Conservation (phyloP, 495 filamentous ascomycete species). For the Daldinia bambusicola region DNA sequence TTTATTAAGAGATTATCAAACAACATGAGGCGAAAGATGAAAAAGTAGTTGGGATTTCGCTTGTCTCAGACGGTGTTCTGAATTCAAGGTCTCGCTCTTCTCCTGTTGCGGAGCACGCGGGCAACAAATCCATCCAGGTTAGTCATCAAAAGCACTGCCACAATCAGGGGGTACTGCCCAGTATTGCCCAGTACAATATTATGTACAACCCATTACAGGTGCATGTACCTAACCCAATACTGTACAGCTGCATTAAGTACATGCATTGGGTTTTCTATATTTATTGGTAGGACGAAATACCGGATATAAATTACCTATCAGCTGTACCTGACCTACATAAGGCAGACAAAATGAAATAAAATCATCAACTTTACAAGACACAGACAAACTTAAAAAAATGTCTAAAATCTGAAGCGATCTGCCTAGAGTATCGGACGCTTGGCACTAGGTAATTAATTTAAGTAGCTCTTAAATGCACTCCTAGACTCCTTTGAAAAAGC, state of each 20-base stretch:
- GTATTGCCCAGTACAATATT: no score
- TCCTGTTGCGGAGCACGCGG: conserved; percentile 34
- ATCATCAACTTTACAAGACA: not conserved
- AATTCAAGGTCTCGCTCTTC: conserved; percentile 11
- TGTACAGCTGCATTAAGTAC: not conserved
- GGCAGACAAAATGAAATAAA: not conserved
- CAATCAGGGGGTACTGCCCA: conserved; percentile 38
- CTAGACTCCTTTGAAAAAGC: conserved; percentile 40
- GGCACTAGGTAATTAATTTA: conserved; percentile 22
- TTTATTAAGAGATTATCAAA: conserved; percentile 16
- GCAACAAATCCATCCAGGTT: conserved; percentile 1
- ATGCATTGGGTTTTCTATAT: not conserved
- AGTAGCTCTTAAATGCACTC: conserved; percentile 26
- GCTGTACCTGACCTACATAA: no score
- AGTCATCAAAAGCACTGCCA: conserved; percentile 43
- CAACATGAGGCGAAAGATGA: conserved; percentile 24
- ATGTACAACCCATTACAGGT: not conserved
- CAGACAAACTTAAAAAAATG: not conserved
- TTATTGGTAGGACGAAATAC: not conserved
- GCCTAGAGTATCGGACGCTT: not conserved
- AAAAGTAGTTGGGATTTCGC: conserved; percentile 2
- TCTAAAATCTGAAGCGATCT: not conserved
- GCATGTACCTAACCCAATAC: not conserved
- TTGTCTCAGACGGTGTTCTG: conserved; percentile 20
- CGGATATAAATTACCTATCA: not conserved